A percentile compares a stretch with the other conserved stretches of the same genome.
phyloP scores from a whole-genome alignment of 2,329 filamentous ascomycete species.

The Fusarium sp. region DNA sequence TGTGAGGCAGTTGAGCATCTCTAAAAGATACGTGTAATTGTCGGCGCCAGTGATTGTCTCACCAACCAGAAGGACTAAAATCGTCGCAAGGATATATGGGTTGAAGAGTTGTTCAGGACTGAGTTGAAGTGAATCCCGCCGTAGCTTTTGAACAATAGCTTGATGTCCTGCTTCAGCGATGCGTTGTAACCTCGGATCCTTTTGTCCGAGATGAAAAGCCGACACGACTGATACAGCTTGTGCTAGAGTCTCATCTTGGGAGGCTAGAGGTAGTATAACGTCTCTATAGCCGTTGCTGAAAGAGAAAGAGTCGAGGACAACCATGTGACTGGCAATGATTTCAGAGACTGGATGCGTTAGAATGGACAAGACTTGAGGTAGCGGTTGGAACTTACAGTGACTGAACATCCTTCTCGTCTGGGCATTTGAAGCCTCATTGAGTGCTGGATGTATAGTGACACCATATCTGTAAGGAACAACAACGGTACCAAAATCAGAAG shows the following conservation, averaged over 20 bases:
- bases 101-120: constrained; percentile 51
- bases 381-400: constrained; percentile 47
- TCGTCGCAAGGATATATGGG: constrained; percentile 53
- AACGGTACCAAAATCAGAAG: not conserved
- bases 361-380: rapidly evolving
- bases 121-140: constrained; percentile 48
- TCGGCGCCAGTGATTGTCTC: constrained; percentile 57
- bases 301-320: constrained; percentile 50
- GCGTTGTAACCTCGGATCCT: constrained; percentile 47
- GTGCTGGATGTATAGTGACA: constrained; percentile 36
- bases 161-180: constrained; percentile 52
- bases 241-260: constrained; percentile 51
- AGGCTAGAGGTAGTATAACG: constrained; percentile 55
- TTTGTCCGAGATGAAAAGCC: constrained; percentile 54
- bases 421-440: constrained; percentile 44
- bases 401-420: constrained; percentile 53
- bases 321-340: constrained; percentile 55
- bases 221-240: constrained; percentile 55
- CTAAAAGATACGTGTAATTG: constrained; percentile 53
- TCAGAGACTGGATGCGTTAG: constrained; percentile 48
- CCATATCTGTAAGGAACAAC: constrained; percentile 9
- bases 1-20: constrained; percentile 52
- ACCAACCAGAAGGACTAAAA: constrained; percentile 55
- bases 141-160: constrained; percentile 53
- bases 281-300: constrained; percentile 55